Evolutionary conservation across 345 rosid genomes (phyloP), one percentile per base, ranked within the genome.

Genomic region (Citrus sp.): DNA sequence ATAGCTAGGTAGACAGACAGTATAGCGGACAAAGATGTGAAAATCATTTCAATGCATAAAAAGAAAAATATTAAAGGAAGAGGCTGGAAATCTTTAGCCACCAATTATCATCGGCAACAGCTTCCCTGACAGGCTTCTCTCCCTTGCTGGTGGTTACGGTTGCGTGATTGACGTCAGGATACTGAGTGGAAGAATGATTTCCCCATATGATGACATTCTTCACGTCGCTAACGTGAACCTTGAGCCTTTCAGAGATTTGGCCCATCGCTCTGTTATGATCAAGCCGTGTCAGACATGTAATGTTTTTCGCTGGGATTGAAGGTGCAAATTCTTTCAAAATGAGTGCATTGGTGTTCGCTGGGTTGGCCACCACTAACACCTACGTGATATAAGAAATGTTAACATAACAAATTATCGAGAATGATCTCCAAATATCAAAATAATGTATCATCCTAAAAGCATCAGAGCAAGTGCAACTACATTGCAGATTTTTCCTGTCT

Each of bases 181-280:
- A 92, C 51, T 93, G 98, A 61, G 98, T 92, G 27, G 97, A 89
- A n/a, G 95, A 95, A 80, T 95, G 98, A 80, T 93, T 93, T 21
- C 98, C 98, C 96, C 98, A 93, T 22, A 95, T 83, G 74, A 90
- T 86, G 4, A 88, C 89, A 46, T 95, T 95, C 83, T 88, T 95
- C 64, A 93, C 92, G 28, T 89, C 87, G 51, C 85, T 77, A 24
- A 90, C 92, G 0, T 85, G 86, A 79, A 87, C 89, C 63, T 84
- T 67, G 30, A 95, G 82, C 83, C 80, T 90, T 75, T 90, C 93
- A 2, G 98, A 87, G 82, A 95, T 84, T 73, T 83, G 92, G 60
- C 90, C 93, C 37, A 90, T 81, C 75, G 97, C 94, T 81, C 98
- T 85, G 83, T 91, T 95, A 56, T 93, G 98, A 78, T 95, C 98